Percentiles rank a stretch among this genome's conserved stretches.
These are phyloP conservation scores for Purpureocillium lavendulum DNA, from an alignment of 2,329 filamentous ascomycete species.

Conservation along the genomic window DNA sequence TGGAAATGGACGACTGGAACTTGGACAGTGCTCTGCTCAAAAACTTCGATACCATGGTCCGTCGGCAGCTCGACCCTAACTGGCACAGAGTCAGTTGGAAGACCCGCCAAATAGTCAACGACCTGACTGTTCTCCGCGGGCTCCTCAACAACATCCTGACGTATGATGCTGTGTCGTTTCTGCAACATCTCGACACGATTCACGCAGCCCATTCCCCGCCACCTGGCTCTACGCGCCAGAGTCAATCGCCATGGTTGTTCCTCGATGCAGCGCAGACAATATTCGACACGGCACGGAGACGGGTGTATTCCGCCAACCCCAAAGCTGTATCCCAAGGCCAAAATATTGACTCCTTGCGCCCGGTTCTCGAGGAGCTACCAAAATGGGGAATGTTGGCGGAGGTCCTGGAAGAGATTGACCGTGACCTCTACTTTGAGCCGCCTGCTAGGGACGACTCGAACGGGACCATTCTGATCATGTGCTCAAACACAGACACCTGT, in stretches of 20 bases:
- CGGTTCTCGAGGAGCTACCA: constrained; percentile 86
- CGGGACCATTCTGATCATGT: constrained; percentile 94
- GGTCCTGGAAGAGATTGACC: constrained; percentile 86
- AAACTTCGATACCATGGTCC: constrained; percentile 83
- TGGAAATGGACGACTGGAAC: constrained; percentile 97
- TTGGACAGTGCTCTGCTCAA: constrained; percentile 85
- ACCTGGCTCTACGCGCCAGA: constrained; percentile 78
- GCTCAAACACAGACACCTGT: constrained; percentile 76
- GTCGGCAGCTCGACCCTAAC: constrained; percentile 86
- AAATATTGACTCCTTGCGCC: constrained; percentile 55
- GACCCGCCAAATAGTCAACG: constrained; percentile 88
- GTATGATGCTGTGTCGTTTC: constrained; percentile 84
- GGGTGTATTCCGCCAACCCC: constrained; percentile 71
- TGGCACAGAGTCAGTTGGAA: constrained; percentile 97
- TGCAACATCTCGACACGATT: constrained; percentile 90
- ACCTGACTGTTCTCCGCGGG: constrained; percentile 72
- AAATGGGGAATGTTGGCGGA: constrained; percentile 91
- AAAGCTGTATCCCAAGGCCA: constrained; percentile 39
- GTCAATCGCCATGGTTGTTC: constrained; percentile 92
- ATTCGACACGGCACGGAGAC: constrained; percentile 79
- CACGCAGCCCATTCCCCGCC: constrained; percentile 83
- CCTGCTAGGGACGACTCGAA: constrained; percentile 72
- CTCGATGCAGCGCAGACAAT: constrained; percentile 91
- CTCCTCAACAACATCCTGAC: constrained; percentile 77
- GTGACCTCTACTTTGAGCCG: constrained; percentile 79